Base-by-base conservation (phyloP, 352 stramenopile species). In the Plasmopara halstedii region DNA sequence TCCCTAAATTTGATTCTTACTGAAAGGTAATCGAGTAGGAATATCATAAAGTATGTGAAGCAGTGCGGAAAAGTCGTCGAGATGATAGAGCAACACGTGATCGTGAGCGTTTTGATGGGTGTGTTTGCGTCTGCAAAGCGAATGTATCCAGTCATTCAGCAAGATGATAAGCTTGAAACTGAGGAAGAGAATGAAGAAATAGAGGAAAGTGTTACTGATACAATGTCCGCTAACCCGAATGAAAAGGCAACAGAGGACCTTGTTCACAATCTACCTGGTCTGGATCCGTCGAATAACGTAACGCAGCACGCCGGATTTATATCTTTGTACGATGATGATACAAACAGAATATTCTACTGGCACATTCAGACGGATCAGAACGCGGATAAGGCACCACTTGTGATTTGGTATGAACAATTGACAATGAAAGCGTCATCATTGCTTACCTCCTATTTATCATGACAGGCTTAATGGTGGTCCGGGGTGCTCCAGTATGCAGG, bases 401-500 rank as follows among this genome's bases (percentile, higher is more conserved):
- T 88, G 1, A 71, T 92, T 13, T 92, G 81, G 75, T 88, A 56
- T 9, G 38, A 21, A 14, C n/a, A 5, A 37, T 36, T 51, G 34
- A 27, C 17, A 42, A 11, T 6, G 45, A 27, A 39, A 32, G 37
- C 20, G 22, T 27, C 35, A 9, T 4, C 36, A n/a, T 39, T 44
- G 32, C 46, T 59, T 26, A 53, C 5, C 3, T 25, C 39, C 37
- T 26, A 25, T n/a, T 9, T 33, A 14, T 23, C 52, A 21, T 29
- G 1, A 31, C 42, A 88, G 76, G 78, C 46, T 93, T 4, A 88
- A 90, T 60, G 78, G 81, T 11, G 81, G 81, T 3, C 78, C 81
- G 9, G 81, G 81, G n/a, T 93, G 81, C 36, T 83, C 78, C 6
- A 90, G 81, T 53, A 76, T 88, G 59, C 69, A 90, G 36, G 81